These are phyloP conservation scores for Nissolia schottii DNA, from an alignment of 306 rosid genomes.

Conservation along the genomic window DNA sequence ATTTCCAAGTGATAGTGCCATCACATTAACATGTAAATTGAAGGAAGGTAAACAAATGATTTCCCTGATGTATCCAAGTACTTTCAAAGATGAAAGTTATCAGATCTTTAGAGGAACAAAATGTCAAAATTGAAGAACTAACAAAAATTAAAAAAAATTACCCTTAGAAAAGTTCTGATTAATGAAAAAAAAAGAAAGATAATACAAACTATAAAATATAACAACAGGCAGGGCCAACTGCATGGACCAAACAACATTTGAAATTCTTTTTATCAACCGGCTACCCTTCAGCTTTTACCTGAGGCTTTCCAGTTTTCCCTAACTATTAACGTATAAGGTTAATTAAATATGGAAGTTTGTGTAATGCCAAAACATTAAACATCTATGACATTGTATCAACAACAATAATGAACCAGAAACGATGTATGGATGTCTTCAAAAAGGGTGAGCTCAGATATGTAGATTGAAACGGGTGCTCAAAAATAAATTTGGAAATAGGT, in stretches of 20 bases:
- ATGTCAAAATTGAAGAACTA: neutral
- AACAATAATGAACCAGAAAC: constrained; percentile 4
- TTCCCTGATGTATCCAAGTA: neutral
- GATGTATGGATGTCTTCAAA: neutral
- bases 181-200: neutral
- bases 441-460: neutral
- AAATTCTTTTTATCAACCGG: neutral
- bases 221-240: neutral
- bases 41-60: neutral
- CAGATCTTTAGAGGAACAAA: neutral
- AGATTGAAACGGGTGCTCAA: neutral
- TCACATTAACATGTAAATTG: neutral
- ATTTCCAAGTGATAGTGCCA: neutral
- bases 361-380: neutral
- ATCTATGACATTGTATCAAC: neutral
- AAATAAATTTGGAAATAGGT: neutral
- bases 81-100: neutral
- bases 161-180: neutral
- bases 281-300: neutral
- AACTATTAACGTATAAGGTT: neutral
- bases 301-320: neutral
- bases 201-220: neutral
- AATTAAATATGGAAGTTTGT: neutral
- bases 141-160: neutral
- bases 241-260: neutral